Evolutionary conservation across 352 stramenopile genomes (phyloP).

Genomic region (Globisporangium rhizosaccharum): DNA sequence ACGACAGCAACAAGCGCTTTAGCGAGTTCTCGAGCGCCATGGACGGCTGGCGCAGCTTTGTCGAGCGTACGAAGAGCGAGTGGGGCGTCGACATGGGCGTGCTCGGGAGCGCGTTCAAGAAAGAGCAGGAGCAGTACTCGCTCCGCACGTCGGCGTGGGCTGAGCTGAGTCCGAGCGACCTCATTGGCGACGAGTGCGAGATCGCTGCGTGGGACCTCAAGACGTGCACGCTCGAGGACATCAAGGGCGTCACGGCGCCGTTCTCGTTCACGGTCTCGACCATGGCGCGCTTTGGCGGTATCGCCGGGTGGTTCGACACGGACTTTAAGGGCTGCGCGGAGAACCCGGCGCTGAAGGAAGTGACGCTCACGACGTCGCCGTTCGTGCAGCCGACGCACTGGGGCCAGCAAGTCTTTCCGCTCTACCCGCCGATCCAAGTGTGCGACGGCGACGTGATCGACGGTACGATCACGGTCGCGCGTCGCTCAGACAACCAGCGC

Average conservation of each 20-base stretch:
- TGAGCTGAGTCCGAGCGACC: slow-evolving; percentile 62
- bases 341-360: slow-evolving; percentile 64
- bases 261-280: slow-evolving; percentile 82
- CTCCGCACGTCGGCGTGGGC: slow-evolving; percentile 81
- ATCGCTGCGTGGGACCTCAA: slow-evolving; percentile 81
- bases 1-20: slow-evolving; percentile 83
- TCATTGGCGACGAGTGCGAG: slow-evolving; percentile 83
- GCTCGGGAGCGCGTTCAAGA: slow-evolving; percentile 82
- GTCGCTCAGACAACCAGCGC: slow-evolving; percentile 81
- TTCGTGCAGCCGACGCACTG: slow-evolving; percentile 87
- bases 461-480: slow-evolving; percentile 66
- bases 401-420: slow-evolving; percentile 83
- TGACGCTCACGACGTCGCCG: slow-evolving; percentile 90
- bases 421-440: slow-evolving; percentile 81
- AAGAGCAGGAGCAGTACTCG: slow-evolving; percentile 87
- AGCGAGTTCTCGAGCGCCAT: slow-evolving; percentile 81
- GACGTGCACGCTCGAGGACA: slow-evolving; percentile 79
- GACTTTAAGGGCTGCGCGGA: slow-evolving; percentile 93
- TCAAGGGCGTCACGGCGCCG: slow-evolving; percentile 61
- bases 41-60: slow-evolving; percentile 80
- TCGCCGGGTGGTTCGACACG: slow-evolving; percentile 99
- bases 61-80: slow-evolving; percentile 89
- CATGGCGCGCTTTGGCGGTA: slow-evolving; percentile 89
- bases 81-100: slow-evolving; percentile 98
- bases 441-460: slow-evolving; percentile 74